These are phyloP conservation scores for Ceratobasidium sp. DNA, from an alignment of 1,284 basidiomycete genomes.

Conservation along the genomic window DNA sequence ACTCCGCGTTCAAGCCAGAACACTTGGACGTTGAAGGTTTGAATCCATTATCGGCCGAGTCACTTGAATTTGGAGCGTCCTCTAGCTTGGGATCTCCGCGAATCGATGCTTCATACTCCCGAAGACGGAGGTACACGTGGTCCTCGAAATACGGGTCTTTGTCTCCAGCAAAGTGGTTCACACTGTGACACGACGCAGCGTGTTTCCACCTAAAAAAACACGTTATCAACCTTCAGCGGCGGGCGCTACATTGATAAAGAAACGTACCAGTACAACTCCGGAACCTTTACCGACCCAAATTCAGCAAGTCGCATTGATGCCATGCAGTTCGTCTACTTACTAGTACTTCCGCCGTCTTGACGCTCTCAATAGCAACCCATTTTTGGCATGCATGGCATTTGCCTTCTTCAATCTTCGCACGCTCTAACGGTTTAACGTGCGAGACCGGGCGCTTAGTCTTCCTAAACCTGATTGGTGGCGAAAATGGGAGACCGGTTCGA, in stretches of 20 bases:
- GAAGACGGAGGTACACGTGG: slow-evolving; percentile 32
- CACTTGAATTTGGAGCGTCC: too few relatives aligned
- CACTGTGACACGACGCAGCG: slow-evolving; percentile 73
- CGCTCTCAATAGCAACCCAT: slow-evolving; percentile 75
- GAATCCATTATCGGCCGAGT: too few relatives aligned
- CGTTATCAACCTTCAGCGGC: background rate
- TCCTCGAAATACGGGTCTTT: slow-evolving; percentile 63
- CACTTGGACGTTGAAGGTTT: background rate
- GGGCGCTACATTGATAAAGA: background rate
- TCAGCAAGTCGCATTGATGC: background rate
- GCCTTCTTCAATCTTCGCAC: slow-evolving; percentile 68
- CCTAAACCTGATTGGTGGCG: slow-evolving; percentile 75
- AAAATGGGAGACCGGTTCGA: slow-evolving; percentile 71
- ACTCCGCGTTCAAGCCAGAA: background rate
- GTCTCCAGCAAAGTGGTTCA: slow-evolving; percentile 65
- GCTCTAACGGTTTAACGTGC: slow-evolving; percentile 63
- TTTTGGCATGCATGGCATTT: slow-evolving; percentile 77
- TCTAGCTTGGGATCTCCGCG: too few relatives aligned
- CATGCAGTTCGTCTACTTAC: slow-evolving; percentile 54
- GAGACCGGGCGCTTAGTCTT: slow-evolving; percentile 57
- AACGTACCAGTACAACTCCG: slow-evolving; percentile 75
- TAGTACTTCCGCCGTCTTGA: slow-evolving; percentile 76
- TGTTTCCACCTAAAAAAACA: slow-evolving; percentile 76
- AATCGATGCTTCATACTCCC: slow-evolving; percentile 9
- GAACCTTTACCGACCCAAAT: slow-evolving; percentile 5